phyloP scores from a whole-genome alignment of 352 stramenopile species.

The Peronospora belbahrii region DNA sequence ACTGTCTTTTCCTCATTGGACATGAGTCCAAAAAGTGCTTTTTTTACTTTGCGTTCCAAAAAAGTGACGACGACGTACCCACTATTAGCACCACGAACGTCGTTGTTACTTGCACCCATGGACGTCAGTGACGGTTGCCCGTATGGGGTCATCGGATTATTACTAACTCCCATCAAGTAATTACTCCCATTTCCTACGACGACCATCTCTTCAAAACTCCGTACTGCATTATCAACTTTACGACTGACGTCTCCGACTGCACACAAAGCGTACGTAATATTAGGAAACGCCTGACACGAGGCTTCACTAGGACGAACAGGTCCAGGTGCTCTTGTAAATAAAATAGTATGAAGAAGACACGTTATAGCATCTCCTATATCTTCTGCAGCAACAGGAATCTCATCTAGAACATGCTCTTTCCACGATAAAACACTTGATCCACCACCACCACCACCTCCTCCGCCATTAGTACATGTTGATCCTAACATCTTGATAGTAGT shows the following conservation, averaged over 20 bases:
- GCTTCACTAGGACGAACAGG: constrained; percentile 67
- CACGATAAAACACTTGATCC: constrained; percentile 13
- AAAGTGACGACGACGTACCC: constrained; percentile 66
- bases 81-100: constrained; percentile 20
- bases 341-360: constrained; percentile 69
- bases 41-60: constrained; percentile 78
- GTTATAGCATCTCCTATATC: constrained; percentile 60
- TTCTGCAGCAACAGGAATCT: constrained; percentile 44
- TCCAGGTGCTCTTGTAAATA: constrained; percentile 69
- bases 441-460: neutral
- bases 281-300: constrained; percentile 67
- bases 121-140: constrained; percentile 11
- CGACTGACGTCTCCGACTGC: constrained; percentile 68
- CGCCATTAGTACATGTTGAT: too few species aligned
- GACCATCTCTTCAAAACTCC: constrained; percentile 52
- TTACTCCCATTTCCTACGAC: constrained; percentile 11
- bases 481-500: too few species aligned
- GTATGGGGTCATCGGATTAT: constrained; percentile 23
- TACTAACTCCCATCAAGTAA: constrained; percentile 17
- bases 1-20: constrained; percentile 80
- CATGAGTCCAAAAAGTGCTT: constrained; percentile 76
- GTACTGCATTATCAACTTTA: constrained; percentile 68
- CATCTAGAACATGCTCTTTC: constrained; percentile 61
- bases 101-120: constrained; percentile 14
- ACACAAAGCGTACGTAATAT: constrained; percentile 69